A percentile compares a stretch with the other conserved stretches of the same genome.
phyloP scores from a whole-genome alignment of 2,329 filamentous ascomycete species.

The Cytospora leucostoma region DNA sequence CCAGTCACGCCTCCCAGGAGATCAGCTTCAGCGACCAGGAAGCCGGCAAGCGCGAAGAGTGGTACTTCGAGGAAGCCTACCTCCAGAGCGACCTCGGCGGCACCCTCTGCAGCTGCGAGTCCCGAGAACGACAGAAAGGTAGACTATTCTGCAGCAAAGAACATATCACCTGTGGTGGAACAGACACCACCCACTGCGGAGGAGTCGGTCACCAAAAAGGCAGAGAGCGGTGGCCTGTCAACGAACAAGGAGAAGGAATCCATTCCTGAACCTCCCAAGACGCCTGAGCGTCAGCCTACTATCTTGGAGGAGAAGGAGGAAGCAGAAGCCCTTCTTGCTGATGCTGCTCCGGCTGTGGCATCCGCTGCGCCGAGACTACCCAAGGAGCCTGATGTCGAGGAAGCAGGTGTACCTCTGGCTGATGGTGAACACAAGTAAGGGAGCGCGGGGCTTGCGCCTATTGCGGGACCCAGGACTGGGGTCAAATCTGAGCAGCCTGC shows the following conservation, averaged over 20 bases:
- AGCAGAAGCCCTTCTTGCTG: neutral
- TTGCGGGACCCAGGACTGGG: neutral
- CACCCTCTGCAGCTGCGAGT: slow-evolving; percentile 18
- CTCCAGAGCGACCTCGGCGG: slow-evolving; percentile 29
- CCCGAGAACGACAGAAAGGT: slow-evolving; percentile 27
- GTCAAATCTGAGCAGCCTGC: neutral
- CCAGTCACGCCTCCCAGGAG: slow-evolving; percentile 53
- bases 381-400: slow-evolving; percentile 13
- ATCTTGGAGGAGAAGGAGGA: slow-evolving; percentile 13
- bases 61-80: slow-evolving; percentile 27
- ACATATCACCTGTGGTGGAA: slow-evolving; percentile 31
- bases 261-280: slow-evolving; percentile 1
- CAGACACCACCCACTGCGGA: slow-evolving; percentile 32
- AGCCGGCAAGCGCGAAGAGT: slow-evolving; percentile 31
- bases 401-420: slow-evolving; percentile 4
- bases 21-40: slow-evolving; percentile 29
- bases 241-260: slow-evolving; percentile 2
- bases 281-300: slow-evolving; percentile 23
- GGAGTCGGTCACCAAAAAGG: slow-evolving; percentile 27
- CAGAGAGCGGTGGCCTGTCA: slow-evolving; percentile 23
- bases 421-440: slow-evolving; percentile 21
- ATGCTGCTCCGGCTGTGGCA: neutral
- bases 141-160: slow-evolving; percentile 24
- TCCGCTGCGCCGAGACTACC: slow-evolving; percentile 7
- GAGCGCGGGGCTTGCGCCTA: neutral